Evolutionary conservation across 129 eudicot species (phyloP), one percentile per base, ranked within the genome.

Genomic region (Pittosporum tobira): DNA sequence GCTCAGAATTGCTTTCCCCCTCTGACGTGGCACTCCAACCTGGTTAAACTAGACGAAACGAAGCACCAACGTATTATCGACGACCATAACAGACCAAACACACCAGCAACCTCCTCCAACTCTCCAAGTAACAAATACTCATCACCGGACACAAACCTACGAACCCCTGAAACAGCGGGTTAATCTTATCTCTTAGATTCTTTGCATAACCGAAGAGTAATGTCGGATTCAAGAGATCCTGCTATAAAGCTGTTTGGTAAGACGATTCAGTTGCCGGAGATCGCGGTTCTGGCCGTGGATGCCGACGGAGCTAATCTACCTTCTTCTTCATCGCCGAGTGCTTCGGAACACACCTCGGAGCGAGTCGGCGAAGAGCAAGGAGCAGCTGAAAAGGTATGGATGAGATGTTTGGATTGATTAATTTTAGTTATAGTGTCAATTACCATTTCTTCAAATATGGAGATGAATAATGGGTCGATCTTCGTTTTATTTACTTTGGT

Each of bases 211-310:
- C 10, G 43, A 49, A 51, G 49, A 42, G 25, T 64, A 59, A 80
- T 83, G 88, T 72, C 77, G 74, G 93, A 79, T 13, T 61, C 53
- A 2, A 85, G 79, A 29, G 95, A 87, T 68, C 84, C 95, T 7
- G 79, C 83, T 52, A 76, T 87, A 27, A 87, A 83, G 76, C 63
- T 87, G 6, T 87, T 87, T 51, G 96, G 96, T 0, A 77, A 75
- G 72, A 87, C 96, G 21, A 87, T 87, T 69, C 83, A 76, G 68
- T 65, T 80, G 75, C 93, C 84, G 37, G 88, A 84, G 2, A 29
- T 40, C 10, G 27, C 69, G 57, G 22, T 63, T 49, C 7, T 37
- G 59, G 53, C 38, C 79, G 63, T 45, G 48, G 80, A 40, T 4
- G 22, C 20, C 63, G 60, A 55, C 1, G 80, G 28, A 23, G 48